Evolutionary conservation across 1,284 basidiomycete genomes (phyloP).

Genomic region (Blastosporella zonata): DNA sequence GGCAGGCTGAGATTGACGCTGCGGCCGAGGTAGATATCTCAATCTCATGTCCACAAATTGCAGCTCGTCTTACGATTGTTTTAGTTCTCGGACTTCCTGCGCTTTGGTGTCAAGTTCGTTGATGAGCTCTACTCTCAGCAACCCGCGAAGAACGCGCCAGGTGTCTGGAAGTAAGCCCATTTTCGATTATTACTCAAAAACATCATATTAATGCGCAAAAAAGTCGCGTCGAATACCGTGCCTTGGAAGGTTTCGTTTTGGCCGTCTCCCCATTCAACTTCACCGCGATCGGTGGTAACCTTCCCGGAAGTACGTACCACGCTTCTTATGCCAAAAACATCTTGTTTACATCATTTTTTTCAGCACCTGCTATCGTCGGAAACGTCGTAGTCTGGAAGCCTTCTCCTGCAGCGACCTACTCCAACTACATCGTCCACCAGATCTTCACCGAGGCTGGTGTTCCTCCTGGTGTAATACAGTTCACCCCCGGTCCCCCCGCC

Average conservation of each 20-base stretch:
- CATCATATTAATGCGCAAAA: constrained; percentile 30
- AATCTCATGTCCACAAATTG: background rate
- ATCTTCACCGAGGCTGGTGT: constrained; percentile 94
- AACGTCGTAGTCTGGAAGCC: constrained; percentile 99
- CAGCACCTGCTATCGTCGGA: constrained; percentile 89
- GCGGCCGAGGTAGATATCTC: constrained; percentile 80
- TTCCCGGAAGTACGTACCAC: constrained; percentile 59
- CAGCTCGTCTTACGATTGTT: constrained; percentile 4
- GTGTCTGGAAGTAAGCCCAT: constrained; percentile 87
- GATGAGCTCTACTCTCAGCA: constrained; percentile 93
- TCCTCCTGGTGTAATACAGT: constrained; percentile 95
- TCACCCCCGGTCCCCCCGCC: constrained; percentile 85
- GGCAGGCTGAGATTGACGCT: constrained; percentile 99
- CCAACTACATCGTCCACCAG: constrained; percentile 92
- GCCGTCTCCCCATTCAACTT: constrained; percentile 99
- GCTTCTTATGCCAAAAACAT: background rate
- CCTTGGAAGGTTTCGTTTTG: constrained; percentile 96
- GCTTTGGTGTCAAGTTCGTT: constrained; percentile 96
- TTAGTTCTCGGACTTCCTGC: constrained; percentile 90
- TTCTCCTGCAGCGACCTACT: constrained; percentile 91
- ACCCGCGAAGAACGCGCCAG: constrained; percentile 82
- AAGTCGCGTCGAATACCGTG: constrained; percentile 93
- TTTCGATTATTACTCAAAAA: background rate
- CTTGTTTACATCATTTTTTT: constrained; percentile 12
- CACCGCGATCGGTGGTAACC: constrained; percentile 94